Evolutionary conservation across 805 yeast genomes (phyloP).

Genomic region (Candida silvatica): DNA sequence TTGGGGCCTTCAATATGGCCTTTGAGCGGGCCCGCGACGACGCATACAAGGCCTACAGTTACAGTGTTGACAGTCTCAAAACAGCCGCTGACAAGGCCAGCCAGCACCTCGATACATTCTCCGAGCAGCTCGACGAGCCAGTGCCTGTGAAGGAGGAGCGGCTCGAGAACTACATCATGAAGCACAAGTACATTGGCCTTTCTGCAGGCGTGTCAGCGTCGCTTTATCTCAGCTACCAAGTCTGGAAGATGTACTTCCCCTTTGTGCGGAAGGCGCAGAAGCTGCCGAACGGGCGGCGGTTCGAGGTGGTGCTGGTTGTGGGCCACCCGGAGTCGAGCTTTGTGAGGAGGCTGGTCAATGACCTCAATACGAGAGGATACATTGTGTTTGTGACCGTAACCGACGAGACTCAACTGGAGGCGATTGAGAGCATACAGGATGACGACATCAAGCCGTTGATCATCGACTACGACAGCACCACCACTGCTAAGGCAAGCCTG

Average conservation of each 20-base stretch:
- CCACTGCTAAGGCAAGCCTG: slow-evolving; percentile 39
- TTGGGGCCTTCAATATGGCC: slow-evolving; percentile 5
- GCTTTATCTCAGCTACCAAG: slow-evolving; percentile 4
- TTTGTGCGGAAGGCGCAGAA: slow-evolving; percentile 46
- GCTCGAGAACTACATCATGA: not conserved
- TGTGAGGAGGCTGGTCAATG: slow-evolving; percentile 60
- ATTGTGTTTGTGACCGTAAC: slow-evolving; percentile 70
- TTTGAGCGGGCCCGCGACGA: not conserved
- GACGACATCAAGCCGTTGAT: slow-evolving; percentile 63
- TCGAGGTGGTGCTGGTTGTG: slow-evolving; percentile 64
- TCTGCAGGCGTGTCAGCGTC: slow-evolving; percentile 5
- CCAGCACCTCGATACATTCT: not conserved
- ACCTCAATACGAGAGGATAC: slow-evolving; percentile 71
- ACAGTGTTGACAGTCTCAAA: slow-evolving; percentile 1
- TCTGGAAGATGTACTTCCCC: slow-evolving; percentile 6
- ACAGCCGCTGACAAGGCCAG: not conserved
- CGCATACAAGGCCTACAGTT: not conserved
- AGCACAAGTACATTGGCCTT: slow-evolving; percentile 3
- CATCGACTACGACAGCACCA: slow-evolving; percentile 34
- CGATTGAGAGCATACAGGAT: slow-evolving; percentile 50
- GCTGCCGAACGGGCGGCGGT: slow-evolving; percentile 61
- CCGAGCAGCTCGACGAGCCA: not conserved
- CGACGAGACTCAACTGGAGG: slow-evolving; percentile 47
- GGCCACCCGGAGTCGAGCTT: slow-evolving; percentile 76
- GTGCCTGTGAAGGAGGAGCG: not conserved